Base-by-base conservation (phyloP, 306 rosid species). In the Betula pendula region DNA sequence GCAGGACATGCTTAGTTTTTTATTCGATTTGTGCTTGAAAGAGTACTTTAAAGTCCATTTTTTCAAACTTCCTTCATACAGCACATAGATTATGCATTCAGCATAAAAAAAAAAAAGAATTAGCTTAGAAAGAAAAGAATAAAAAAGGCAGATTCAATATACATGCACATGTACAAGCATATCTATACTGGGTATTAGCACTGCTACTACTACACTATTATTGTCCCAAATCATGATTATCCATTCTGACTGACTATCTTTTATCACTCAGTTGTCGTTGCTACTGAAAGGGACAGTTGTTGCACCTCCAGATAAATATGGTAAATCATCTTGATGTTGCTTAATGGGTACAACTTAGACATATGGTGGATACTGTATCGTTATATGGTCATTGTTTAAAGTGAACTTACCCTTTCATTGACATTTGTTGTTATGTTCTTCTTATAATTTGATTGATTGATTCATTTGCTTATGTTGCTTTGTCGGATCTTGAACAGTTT, bases 281-380 rank as follows among this genome's bases (percentile, higher is more conserved):
- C 89, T 95, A 71, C 85, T 95, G 78, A 95, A 92, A 87, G 99
- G 99, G 79, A 90, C 97, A 59, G 96, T 95, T 72, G 91, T 95
- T 70, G 99, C 99, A 8, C 97, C 99, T 48, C 99, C 99, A 10
- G 98, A 95, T 81, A 95, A 89, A 83, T 95, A 90, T 85, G 98
- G 98, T 95, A 88, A 85, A 67, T 79, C 65, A 77, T 48, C 85
- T 84, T 69, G 27, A 16, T 78, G 72, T 75, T 68, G 48, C 63
- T 85, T 73, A 69, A 44, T 22, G 19, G 72, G 60, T 29, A 69
- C 50, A 62, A 77, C 44, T 69, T 71, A 62, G 60, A 72, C 16
- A 48, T 63, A 35, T 77, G 68, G 71, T 65, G 47, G 63, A 73
- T 77, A 31, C 45, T 55, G 65, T 70, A 75, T 33, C 35, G 20